Evolutionary conservation across 1,139 yeast genomes (phyloP), one percentile per base, ranked within the genome.

Genomic region (Suhomyces bokatorum): DNA sequence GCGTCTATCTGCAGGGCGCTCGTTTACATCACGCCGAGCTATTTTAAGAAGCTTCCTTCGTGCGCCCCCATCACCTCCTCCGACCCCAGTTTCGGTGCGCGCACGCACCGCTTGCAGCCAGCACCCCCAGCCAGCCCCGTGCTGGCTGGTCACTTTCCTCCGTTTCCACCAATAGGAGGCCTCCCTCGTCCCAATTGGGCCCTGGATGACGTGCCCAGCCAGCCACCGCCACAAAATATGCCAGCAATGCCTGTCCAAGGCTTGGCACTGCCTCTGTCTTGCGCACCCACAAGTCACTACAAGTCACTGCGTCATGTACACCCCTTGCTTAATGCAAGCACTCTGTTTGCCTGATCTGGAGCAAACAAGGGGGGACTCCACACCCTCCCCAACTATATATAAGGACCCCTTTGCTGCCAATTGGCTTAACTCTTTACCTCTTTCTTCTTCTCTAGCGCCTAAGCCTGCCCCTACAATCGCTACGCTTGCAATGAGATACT

Each of bases 401-500:
- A 28, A 27, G 28, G n/a, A 7, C 39, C 33, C 14, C 9, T 6
- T 12, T 12, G 32, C 32, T 28, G 17, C 13, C 12, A 7, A 2
- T 26, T 6, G 13, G 6, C 14, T 14, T 9, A 7, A 8, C n/a
- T 30, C 32, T 15, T 2, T 12, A 22, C 35, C 26, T 28, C 26
- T n/a, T 20, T 22, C n/a, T 5, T 29, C 34, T 26, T 33, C 13
- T 37, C 42, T 20, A 10, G 6, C 6, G 29, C 29, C n/a, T n/a
- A 26, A 26, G 29, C 10, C n/a, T 6, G 29, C 29, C n/a, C n/a
- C n/a, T 26, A 5, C 29, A 10, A 26, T 26, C 29, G 29, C 29
- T 26, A 3, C 24, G 24, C 15, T 32, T 4, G 48, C 40, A 42
- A 69, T 69, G 74, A 67, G 62, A 52, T 65, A 65, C 55, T 52